A percentile compares a stretch with the other conserved stretches of the same genome.
Evolutionary conservation across 768 basidiomycete genomes (phyloP).

Genomic region (Tylopilus felleus): DNA sequence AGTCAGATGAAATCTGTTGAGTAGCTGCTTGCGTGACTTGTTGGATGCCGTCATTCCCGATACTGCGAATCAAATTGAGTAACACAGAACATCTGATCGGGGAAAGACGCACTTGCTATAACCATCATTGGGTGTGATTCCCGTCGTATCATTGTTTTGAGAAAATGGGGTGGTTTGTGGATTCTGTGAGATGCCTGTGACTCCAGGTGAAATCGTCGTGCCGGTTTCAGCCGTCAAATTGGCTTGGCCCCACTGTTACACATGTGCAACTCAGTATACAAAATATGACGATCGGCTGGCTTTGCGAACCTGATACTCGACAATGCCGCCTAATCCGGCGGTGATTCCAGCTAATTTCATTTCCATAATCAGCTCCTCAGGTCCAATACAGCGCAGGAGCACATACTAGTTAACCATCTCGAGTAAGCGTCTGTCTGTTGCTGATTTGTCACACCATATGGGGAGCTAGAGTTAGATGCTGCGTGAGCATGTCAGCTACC

Average conservation of each 20-base stretch:
- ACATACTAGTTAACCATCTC: conserved; percentile 50
- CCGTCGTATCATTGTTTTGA: conserved; percentile 35
- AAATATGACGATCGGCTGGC: not conserved
- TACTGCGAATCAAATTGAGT: conserved; percentile 23
- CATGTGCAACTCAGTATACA: conserved; percentile 10
- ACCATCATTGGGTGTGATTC: conserved; percentile 64
- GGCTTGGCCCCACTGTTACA: conserved; percentile 51
- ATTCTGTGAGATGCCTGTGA: conserved; percentile 28
- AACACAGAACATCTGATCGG: not conserved
- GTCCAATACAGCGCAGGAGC: not conserved
- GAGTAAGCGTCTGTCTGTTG: conserved; percentile 53
- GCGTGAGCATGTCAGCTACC: not conserved
- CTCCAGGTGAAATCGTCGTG: conserved; percentile 38
- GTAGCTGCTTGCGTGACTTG: conserved; percentile 30
- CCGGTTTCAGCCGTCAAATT: conserved; percentile 47
- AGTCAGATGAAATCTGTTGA: conserved; percentile 36
- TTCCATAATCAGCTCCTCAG: conserved; percentile 2
- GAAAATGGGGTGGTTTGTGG: conserved; percentile 33
- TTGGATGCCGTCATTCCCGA: conserved; percentile 29
- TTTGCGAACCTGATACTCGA: conserved; percentile 31
- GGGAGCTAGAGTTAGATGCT: conserved; percentile 25
- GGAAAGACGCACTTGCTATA: conserved; percentile 39
- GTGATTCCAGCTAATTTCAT: conserved; percentile 37
- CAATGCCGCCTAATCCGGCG: conserved; percentile 31
- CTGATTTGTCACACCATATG: conserved; percentile 50